A percentile compares a stretch with the other conserved stretches of the same genome.
phyloP scores from a whole-genome alignment of 768 basidiomycete species.

The Erythrobasidium yunnanense region DNA sequence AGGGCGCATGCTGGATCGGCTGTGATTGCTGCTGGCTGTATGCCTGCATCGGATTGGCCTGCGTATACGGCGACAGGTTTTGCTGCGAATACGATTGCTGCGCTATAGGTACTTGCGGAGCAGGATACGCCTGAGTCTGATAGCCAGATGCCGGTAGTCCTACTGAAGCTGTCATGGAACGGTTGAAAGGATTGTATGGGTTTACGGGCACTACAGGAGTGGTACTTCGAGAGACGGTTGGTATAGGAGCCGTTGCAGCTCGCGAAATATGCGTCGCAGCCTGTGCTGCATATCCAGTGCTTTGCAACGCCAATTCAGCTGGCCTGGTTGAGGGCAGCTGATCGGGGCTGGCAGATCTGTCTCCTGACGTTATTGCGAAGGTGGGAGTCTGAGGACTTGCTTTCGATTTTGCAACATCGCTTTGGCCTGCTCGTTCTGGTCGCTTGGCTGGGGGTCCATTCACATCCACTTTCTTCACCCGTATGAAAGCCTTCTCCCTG shows the following conservation, averaged over 20 bases:
- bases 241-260: slow-evolving; percentile 14
- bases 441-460: too few species aligned
- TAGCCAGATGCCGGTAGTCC: not conserved
- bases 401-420: not conserved
- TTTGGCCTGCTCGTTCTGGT: not conserved
- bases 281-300: not conserved
- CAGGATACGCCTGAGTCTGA: not conserved
- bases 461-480: too few species aligned
- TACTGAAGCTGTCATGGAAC: slow-evolving; percentile 22
- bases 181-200: slow-evolving; percentile 12
- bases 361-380: not conserved
- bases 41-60: not conserved
- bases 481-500: slow-evolving; percentile 8
- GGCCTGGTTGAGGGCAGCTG: not conserved
- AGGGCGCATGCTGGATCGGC: not conserved
- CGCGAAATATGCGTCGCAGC: not conserved
- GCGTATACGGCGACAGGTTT: too few species aligned
- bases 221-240: not conserved
- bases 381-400: not conserved
- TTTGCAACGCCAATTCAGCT: not conserved
- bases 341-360: not conserved
- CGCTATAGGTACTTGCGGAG: too few species aligned
- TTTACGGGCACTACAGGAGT: not conserved
- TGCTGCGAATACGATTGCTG: too few species aligned
- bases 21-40: not conserved